Evolutionary conservation across 177 flowering plant genomes (phyloP).

Genomic region (Vitis hybrid): DNA sequence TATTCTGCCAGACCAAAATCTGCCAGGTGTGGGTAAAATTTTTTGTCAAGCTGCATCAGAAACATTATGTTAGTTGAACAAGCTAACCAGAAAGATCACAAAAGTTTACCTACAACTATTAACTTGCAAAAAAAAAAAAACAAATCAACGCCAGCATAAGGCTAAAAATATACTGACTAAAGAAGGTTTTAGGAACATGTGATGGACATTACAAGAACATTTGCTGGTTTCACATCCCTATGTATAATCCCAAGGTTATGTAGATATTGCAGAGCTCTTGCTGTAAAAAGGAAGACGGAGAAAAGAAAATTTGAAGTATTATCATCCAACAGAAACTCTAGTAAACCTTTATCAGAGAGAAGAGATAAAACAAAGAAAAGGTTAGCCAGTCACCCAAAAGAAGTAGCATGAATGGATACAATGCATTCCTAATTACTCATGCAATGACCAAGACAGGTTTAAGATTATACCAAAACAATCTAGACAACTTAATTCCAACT

Average conservation of each 20-base stretch:
- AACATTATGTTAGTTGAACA: neutral
- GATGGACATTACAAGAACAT: constrained; percentile 72
- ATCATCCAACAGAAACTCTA: constrained; percentile 3
- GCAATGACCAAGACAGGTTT: too few species aligned
- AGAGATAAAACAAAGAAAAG: neutral
- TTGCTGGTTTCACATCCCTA: constrained; percentile 96
- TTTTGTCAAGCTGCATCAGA: constrained; percentile 69
- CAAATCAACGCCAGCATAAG: neutral
- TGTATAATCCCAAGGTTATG: constrained; percentile 86
- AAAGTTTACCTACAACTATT: neutral
- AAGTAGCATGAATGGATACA: neutral
- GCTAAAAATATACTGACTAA: neutral
- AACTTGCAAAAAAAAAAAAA: neutral
- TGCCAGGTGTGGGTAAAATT: constrained; percentile 62
- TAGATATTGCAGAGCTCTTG: constrained; percentile 82
- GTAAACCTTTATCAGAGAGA: neutral
- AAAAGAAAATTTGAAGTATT: constrained; percentile 1
- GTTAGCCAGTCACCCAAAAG: neutral
- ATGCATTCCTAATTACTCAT: neutral
- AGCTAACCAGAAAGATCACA: neutral
- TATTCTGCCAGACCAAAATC: constrained; percentile 96
- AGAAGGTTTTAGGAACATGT: constrained; percentile 12
- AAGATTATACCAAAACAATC: too few species aligned
- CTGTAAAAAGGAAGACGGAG: constrained; percentile 46
- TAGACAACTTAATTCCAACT: too few species aligned